Evolutionary conservation across 768 basidiomycete species (phyloP).

Genomic region (Leccinum variicolor): DNA sequence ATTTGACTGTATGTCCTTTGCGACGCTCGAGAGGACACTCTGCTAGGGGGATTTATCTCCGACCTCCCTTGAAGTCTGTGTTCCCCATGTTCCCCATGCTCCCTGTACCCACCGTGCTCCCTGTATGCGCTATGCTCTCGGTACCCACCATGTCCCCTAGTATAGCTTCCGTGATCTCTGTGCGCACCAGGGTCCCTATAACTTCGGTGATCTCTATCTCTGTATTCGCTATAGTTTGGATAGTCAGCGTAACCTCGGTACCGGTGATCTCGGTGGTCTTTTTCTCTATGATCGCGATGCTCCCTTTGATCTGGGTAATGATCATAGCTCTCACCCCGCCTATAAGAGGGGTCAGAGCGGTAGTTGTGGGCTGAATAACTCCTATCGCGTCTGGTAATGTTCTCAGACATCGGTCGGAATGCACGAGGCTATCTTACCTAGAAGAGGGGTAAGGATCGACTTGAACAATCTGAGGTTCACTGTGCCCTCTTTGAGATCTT

Average conservation of each 20-base stretch:
- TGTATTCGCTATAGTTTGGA: conserved; percentile 14
- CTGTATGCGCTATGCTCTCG: conserved; percentile 15
- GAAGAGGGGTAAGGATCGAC: conserved; percentile 22
- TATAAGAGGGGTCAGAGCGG: conserved; percentile 24
- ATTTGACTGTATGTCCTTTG: conserved; percentile 25
- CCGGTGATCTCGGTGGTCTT: conserved; percentile 18
- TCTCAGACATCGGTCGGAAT: conserved; percentile 7
- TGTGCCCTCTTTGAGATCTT: conserved; percentile 20
- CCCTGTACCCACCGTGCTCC: conserved; percentile 8
- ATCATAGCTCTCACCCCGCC: conserved; percentile 15
- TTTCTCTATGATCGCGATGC: conserved; percentile 20
- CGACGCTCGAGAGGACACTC: conserved; percentile 25
- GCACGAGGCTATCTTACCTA: conserved; percentile 15
- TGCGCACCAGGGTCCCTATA: conserved; percentile 7
- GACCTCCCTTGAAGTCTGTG: conserved; percentile 9
- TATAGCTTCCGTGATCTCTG: conserved; percentile 7
- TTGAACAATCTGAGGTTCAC: conserved; percentile 26
- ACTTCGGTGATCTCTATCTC: conserved; percentile 13
- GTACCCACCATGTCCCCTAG: conserved; percentile 12
- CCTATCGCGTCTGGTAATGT: conserved; percentile 20
- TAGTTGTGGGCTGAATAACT: conserved; percentile 21
- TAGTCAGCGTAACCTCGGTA: conserved; percentile 17
- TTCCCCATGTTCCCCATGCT: conserved; percentile 14
- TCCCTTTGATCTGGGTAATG: conserved; percentile 21
- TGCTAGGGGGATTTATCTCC: conserved; percentile 17